phyloP scores from a whole-genome alignment of 495 filamentous ascomycete genomes.

The Terfezia boudieri region DNA sequence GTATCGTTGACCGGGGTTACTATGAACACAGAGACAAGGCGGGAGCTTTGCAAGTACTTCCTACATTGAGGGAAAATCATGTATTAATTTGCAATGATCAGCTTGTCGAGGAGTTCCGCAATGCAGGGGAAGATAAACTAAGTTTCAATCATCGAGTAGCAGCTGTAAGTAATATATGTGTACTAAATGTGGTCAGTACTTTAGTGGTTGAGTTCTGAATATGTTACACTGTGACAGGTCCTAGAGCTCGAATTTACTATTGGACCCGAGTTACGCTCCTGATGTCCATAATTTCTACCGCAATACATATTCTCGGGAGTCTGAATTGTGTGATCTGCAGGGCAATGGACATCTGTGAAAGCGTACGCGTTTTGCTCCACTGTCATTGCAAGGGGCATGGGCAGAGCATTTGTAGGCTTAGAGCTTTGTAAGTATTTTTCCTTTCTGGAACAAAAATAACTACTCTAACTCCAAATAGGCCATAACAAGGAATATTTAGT shows the following conservation, averaged over 20 bases:
- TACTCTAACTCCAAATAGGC: not conserved
- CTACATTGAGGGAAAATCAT: not conserved
- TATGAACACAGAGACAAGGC: not conserved
- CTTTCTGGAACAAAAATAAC: not conserved
- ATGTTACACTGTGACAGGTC: not conserved
- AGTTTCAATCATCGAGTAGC: not conserved
- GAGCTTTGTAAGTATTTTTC: not conserved
- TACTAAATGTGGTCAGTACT: not conserved
- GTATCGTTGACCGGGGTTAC: not conserved
- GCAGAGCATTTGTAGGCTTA: not conserved
- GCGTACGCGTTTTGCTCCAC: not conserved
- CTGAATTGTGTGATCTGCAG: not conserved
- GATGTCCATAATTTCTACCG: no score
- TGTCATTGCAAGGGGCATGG: not conserved
- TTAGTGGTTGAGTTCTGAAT: not conserved
- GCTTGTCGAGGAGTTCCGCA: not conserved
- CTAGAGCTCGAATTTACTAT: not conserved
- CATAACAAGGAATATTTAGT: not conserved
- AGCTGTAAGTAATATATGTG: not conserved
- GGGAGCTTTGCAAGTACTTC: not conserved
- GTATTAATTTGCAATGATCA: not conserved
- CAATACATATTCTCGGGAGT: not conserved
- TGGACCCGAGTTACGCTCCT: not conserved
- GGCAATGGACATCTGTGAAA: not conserved
- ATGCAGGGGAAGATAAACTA: not conserved